Evolutionary conservation across 306 rosid genomes (phyloP), one percentile per base, ranked within the genome.

Genomic region (Vigna hirtella): DNA sequence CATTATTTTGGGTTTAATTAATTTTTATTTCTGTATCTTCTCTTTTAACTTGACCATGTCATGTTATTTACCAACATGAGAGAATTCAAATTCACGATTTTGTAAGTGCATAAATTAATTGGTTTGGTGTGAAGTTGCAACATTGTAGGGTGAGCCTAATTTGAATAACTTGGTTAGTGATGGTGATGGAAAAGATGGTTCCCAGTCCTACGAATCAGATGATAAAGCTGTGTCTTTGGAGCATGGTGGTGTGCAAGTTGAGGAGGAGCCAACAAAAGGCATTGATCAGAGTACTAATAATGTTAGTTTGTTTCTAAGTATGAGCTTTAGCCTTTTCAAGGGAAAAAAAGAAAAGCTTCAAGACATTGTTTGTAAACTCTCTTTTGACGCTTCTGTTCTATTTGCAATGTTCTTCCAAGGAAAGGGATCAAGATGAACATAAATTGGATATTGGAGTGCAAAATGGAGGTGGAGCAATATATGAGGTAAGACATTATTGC

Each of bases 111-210:
- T 26, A 26, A 26, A 26, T 63, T 15, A 26, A 24, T 70, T 77
- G 67, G 66, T 51, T 67, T 57, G 12, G 16, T 20, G 20, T 43
- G 45, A 69, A 6, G 42, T 36, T 36, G 42, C 42, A 6, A 36
- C 28, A 56, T 47, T 79, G 66, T 76, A 84, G 81, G 83, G 47
- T 61, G 73, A 77, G 28, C 64, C 64, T 43, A 51, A 81, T 62
- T 74, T 52, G 62, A 66, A 16, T 15, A 8, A 57, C 56, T 61
- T 28, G 42, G 69, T 4, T 59, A 79, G 9, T 85, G 74, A 73
- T 73, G 82, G 10, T 81, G 70, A 67, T 77, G 56, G 57, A 52
- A 67, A 24, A 26, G 80, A 67, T 59, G 82, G 70, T 64, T 34
- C 76, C 53, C 12, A 43, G 20, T 8, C 3, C 12, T 40, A 8